Conservation (phyloP, 495 filamentous ascomycete genomes). For the Friedmanniomyces simplex region DNA sequence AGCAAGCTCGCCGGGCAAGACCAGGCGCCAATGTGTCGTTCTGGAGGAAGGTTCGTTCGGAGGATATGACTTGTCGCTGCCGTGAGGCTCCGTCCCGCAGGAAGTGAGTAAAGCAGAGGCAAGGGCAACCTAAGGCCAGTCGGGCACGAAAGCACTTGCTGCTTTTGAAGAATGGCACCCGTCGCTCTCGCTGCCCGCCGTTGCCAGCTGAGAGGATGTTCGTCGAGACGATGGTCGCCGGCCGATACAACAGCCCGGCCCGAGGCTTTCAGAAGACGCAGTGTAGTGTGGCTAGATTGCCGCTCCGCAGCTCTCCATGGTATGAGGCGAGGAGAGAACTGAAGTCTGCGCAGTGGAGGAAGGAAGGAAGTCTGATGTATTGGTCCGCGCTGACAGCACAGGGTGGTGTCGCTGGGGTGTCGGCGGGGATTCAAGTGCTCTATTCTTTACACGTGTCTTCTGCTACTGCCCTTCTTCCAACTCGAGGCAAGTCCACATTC, state of each 20-base stretch:
- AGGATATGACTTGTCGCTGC: background rate
- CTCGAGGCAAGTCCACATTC: too few relatives aligned
- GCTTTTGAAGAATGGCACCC: too few relatives aligned
- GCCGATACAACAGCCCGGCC: too few relatives aligned
- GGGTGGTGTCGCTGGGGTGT: too few relatives aligned
- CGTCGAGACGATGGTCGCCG: too few relatives aligned
- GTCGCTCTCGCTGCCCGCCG: too few relatives aligned
- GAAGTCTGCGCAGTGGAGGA: background rate
- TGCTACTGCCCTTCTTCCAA: too few relatives aligned
- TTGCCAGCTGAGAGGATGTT: too few relatives aligned
- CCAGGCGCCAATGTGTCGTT: background rate
- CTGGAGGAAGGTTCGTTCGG: background rate
- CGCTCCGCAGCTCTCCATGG: background rate
- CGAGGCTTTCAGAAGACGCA: background rate
- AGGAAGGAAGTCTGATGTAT: background rate
- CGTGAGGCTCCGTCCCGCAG: background rate
- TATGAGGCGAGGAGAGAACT: background rate
- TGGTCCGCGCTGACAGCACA: background rate
- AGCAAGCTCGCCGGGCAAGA: background rate
- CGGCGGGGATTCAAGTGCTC: too few relatives aligned
- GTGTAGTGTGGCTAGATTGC: background rate
- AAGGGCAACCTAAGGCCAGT: too few relatives aligned
- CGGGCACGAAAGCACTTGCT: background rate
- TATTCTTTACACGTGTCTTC: too few relatives aligned
- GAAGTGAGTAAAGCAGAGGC: too few relatives aligned